phyloP scores from a whole-genome alignment of 495 filamentous ascomycete species.

The Lophiotrema nucula region DNA sequence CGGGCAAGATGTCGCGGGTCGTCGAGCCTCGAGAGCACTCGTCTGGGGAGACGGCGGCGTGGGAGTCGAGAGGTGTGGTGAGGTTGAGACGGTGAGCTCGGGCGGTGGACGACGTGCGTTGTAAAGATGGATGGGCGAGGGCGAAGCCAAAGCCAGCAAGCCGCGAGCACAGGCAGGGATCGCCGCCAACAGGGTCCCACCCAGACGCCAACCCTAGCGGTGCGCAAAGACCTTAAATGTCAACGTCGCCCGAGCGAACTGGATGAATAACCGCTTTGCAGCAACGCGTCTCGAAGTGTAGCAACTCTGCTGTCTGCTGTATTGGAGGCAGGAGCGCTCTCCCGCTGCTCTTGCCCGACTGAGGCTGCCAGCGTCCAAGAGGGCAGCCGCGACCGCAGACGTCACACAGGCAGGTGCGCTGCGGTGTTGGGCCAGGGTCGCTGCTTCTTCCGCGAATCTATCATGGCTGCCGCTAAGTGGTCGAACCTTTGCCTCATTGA shows the following conservation, averaged over 20 bases:
- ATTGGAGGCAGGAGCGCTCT: background rate
- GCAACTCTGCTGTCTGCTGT: background rate
- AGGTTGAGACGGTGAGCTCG: background rate
- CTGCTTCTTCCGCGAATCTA: background rate
- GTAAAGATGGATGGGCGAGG: background rate
- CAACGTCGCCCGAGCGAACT: background rate
- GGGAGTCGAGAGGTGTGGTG: background rate
- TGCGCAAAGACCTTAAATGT: background rate
- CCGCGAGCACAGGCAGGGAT: background rate
- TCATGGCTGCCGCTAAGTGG: background rate
- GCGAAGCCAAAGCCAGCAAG: background rate
- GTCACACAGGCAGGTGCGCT: too few relatives aligned
- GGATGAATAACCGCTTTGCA: background rate
- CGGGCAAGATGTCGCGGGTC: too few relatives aligned
- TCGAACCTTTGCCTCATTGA: background rate
- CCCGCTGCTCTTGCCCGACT: background rate
- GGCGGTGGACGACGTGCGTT: background rate
- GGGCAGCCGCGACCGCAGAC: background rate
- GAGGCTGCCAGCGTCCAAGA: background rate
- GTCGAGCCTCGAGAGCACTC: too few relatives aligned
- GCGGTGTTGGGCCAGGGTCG: background rate
- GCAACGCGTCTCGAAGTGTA: background rate
- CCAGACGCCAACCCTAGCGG: background rate
- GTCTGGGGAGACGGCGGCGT: background rate
- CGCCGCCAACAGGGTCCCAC: background rate